Evolutionary conservation across 805 yeast species (phyloP), one percentile per base, ranked within the genome.

Genomic region (Debaryomyces maramus): DNA sequence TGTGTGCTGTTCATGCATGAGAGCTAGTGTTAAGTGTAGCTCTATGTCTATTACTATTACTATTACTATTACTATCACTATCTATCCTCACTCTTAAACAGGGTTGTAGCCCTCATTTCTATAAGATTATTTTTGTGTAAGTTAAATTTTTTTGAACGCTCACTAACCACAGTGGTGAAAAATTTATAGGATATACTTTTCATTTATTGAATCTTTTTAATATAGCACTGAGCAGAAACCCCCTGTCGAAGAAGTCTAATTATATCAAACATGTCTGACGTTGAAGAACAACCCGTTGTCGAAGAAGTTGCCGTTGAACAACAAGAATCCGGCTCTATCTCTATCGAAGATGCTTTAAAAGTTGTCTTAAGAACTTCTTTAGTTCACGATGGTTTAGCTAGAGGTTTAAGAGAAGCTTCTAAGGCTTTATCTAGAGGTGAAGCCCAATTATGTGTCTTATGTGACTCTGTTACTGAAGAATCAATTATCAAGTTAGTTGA

Each of bases 351-450:
- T 72, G 96, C 97, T 72, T 81, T 93, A 73, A 88, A 89, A 81
- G 93, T 88, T 69, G 98, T 93, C 70, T 85, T 93, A 72, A 90
- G 96, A 85, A 89, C 93, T 73, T 83, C 99, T 61, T 83, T 93
- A 72, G 87, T 91, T 68, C 95, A 89, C 81, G 97, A 91, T 73
- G 99, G 99, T 78, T 88, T 93, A 77, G 98, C 98, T 73, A 91
- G 99, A 82, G 99, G 99, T 84, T 85, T 93, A 75, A 93, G 98
- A 84, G 99, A 93, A 82, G 95, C 98, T 59, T 88, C 97, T 69
- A 93, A 93, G 87, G 98, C 97, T 75, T 83, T 93, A 61, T 81
- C 96, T 67, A 81, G 88, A 75, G 88, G 96, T 74, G 95, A 90
- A 78, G 99, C 97, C 61, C 95, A 91, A 78, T 81, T 93, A 72